Evolutionary conservation across 1,284 basidiomycete species (phyloP).

Genomic region (Boletellus deceptivus): DNA sequence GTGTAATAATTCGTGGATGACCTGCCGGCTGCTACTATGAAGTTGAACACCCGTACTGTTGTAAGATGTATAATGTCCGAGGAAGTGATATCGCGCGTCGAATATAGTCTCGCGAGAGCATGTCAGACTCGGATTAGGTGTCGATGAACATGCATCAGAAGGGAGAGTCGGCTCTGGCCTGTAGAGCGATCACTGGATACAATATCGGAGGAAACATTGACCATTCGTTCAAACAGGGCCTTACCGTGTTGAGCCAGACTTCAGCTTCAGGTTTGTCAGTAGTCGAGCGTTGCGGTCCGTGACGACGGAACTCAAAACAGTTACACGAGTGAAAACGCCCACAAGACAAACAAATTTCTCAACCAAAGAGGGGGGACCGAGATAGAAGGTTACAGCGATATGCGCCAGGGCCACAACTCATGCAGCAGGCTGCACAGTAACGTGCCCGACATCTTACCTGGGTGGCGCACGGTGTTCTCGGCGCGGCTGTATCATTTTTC

Average conservation of each 20-base stretch:
- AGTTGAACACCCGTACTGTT: too few species aligned
- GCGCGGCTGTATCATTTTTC: neutral
- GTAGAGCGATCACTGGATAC: neutral
- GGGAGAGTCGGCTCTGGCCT: neutral
- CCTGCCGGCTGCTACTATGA: neutral
- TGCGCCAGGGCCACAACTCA: neutral
- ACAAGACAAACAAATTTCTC: neutral
- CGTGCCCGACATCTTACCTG: neutral
- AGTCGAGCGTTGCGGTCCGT: neutral
- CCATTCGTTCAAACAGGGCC: neutral
- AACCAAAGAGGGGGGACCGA: neutral
- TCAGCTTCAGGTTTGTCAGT: neutral
- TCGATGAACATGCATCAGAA: neutral
- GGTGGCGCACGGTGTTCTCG: constrained; percentile 9
- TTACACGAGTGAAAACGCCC: neutral
- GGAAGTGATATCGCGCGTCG: neutral
- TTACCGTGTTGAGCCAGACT: neutral
- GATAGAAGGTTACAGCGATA: neutral
- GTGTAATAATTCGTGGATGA: neutral
- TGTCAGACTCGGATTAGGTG: neutral
- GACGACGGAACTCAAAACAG: neutral
- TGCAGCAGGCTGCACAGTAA: neutral
- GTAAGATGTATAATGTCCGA: neutral
- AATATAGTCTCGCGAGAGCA: neutral
- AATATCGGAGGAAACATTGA: neutral